These are phyloP conservation scores for Wolfiporia cocos DNA, from an alignment of 1,284 basidiomycete species.

Conservation along the genomic window DNA sequence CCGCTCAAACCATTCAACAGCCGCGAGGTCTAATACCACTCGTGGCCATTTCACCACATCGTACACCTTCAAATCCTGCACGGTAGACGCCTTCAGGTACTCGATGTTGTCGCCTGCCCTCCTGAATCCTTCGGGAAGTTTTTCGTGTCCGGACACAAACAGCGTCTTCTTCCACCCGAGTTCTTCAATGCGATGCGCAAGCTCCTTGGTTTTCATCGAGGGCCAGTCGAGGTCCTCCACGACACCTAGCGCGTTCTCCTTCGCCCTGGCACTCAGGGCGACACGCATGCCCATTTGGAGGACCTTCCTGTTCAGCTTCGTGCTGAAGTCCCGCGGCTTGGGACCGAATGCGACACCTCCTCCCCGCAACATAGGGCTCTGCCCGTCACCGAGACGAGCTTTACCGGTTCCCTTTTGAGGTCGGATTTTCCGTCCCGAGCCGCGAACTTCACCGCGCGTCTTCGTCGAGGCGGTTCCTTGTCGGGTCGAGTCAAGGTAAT, in stretches of 20 bases:
- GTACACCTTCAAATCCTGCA: slow-evolving; percentile 69
- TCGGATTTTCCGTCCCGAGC: slow-evolving; percentile 84
- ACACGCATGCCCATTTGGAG: slow-evolving; percentile 91
- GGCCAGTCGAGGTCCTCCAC: slow-evolving; percentile 72
- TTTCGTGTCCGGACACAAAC: slow-evolving; percentile 63
- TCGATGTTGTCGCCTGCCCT: slow-evolving; percentile 61
- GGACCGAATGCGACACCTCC: slow-evolving; percentile 92
- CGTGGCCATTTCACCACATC: slow-evolving; percentile 74
- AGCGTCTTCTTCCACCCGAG: slow-evolving; percentile 65
- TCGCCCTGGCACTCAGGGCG: slow-evolving; percentile 78
- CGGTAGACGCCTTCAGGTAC: slow-evolving; percentile 53
- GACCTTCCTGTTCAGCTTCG: slow-evolving; percentile 86
- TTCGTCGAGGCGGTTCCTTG: slow-evolving; percentile 92
- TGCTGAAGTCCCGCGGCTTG: slow-evolving; percentile 87
- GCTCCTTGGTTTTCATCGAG: slow-evolving; percentile 57
- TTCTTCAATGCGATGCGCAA: slow-evolving; percentile 50
- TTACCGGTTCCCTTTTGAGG: slow-evolving; percentile 90
- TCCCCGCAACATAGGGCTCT: slow-evolving; percentile 86
- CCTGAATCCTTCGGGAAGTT: slow-evolving; percentile 46
- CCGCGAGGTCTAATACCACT: slow-evolving; percentile 64
- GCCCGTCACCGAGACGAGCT: slow-evolving; percentile 86
- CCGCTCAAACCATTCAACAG: slow-evolving; percentile 64
- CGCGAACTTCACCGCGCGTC: slow-evolving; percentile 84
- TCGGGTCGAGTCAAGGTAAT: slow-evolving; percentile 84
- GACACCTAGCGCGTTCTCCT: slow-evolving; percentile 70